These are phyloP conservation scores for Arthrobotrys musiformis DNA, from an alignment of 2,329 filamentous ascomycete species.

Conservation along the genomic window DNA sequence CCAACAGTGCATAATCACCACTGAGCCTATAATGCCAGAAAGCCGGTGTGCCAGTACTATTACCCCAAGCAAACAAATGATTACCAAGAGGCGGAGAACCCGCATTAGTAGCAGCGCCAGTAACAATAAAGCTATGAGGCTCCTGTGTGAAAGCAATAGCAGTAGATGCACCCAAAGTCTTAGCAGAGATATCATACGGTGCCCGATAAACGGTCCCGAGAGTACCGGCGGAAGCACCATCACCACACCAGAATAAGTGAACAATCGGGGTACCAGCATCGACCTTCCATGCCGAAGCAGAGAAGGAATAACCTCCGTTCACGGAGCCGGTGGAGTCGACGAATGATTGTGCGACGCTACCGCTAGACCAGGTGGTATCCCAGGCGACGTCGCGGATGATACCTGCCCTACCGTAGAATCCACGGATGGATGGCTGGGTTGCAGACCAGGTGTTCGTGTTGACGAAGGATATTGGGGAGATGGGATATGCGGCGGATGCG, in stretches of 20 bases:
- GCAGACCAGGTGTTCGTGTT: slow-evolving; percentile 36
- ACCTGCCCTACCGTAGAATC: slow-evolving; percentile 9
- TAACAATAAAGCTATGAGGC: slow-evolving; percentile 25
- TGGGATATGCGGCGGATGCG: not conserved
- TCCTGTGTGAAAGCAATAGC: slow-evolving; percentile 30
- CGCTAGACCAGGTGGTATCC: slow-evolving; percentile 21
- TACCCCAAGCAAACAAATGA: slow-evolving; percentile 37
- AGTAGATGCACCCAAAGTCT: not conserved
- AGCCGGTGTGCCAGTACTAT: slow-evolving; percentile 12
- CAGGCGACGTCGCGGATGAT: slow-evolving; percentile 21
- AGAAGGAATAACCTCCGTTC: slow-evolving; percentile 30
- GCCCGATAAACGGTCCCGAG: slow-evolving; percentile 25
- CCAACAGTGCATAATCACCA: slow-evolving; percentile 1
- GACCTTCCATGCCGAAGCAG: slow-evolving; percentile 24
- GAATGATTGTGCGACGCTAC: slow-evolving; percentile 6
- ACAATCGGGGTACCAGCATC: slow-evolving; percentile 15
- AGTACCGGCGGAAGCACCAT: slow-evolving; percentile 16
- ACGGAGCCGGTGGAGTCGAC: not conserved
- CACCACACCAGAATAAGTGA: slow-evolving; percentile 34
- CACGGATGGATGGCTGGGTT: not conserved
- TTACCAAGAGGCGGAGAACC: slow-evolving; percentile 10
- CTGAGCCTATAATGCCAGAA: slow-evolving; percentile 35
- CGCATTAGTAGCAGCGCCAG: slow-evolving; percentile 6
- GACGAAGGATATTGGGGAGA: slow-evolving; percentile 33
- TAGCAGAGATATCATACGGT: not conserved